A percentile compares a stretch with the other conserved stretches of the same genome.
Evolutionary conservation across 176 grass and related monocot genomes (phyloP).

Genomic region (Hordeum marinum): DNA sequence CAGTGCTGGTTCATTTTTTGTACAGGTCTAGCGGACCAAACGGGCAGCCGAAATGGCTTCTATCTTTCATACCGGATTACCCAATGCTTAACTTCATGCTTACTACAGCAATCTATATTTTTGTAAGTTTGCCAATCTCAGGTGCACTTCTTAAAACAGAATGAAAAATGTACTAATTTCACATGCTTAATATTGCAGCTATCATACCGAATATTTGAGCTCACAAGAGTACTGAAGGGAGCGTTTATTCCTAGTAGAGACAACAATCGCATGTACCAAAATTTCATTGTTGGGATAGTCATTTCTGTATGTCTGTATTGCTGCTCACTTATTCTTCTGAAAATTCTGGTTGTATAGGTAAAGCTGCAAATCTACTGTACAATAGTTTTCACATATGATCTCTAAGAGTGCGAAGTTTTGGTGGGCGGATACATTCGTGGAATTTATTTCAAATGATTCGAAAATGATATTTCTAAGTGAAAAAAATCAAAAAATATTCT

Average conservation of each 20-base stretch:
- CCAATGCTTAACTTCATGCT: constrained; percentile 99
- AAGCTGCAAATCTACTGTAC: not conserved
- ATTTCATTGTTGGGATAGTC: constrained; percentile 63
- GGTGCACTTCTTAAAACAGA: not conserved
- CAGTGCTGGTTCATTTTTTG: not conserved
- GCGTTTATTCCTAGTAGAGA: constrained; percentile 82
- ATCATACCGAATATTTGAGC: constrained; percentile 68
- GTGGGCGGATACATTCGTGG: too few relatives aligned
- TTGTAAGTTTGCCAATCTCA: constrained; percentile 46
- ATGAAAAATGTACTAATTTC: constrained; percentile 10
- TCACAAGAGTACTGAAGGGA: constrained; percentile 44
- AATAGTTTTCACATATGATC: not conserved
- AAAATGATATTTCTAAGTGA: too few relatives aligned
- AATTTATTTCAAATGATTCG: too few relatives aligned
- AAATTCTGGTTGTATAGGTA: constrained; percentile 74
- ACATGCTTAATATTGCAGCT: constrained; percentile 45
- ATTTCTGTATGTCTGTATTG: constrained; percentile 62
- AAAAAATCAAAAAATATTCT: too few relatives aligned
- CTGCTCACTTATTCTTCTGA: constrained; percentile 74
- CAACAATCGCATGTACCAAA: constrained; percentile 67
- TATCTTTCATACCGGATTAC: constrained; percentile 78
- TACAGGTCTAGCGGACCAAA: constrained; percentile 83
- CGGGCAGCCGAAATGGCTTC: constrained; percentile 85
- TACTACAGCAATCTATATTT: constrained; percentile 76
- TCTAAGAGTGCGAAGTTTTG: too few relatives aligned